Conservation (phyloP, 2,329 filamentous ascomycete species). For the Colletotrichum melonis region DNA sequence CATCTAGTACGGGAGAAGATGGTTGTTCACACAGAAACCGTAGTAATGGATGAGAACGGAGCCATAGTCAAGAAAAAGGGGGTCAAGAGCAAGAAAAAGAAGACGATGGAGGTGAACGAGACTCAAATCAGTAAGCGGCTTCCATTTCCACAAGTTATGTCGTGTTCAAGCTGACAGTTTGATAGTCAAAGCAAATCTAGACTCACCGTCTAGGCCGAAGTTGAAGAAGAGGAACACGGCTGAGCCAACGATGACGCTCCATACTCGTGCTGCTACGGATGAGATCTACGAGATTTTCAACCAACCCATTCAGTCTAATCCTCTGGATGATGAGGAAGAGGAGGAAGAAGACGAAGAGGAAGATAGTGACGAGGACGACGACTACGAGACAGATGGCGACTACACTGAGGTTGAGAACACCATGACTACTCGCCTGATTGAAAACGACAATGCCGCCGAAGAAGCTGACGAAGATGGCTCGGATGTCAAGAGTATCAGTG, state of each 20-base stretch:
- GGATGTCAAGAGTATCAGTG: slow-evolving; percentile 75
- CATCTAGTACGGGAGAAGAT: slow-evolving; percentile 50
- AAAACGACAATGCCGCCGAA: slow-evolving; percentile 56
- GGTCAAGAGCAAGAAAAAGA: slow-evolving; percentile 74
- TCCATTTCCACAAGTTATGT: background rate
- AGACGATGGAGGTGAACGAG: slow-evolving; percentile 87
- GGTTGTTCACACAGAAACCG: slow-evolving; percentile 55
- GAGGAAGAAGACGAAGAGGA: slow-evolving; percentile 57
- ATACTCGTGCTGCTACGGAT: slow-evolving; percentile 93
- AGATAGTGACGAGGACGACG: slow-evolving; percentile 69
- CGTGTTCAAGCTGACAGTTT: slow-evolving; percentile 42
- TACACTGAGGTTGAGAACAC: slow-evolving; percentile 91
- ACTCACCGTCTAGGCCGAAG: slow-evolving; percentile 88
- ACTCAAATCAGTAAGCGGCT: slow-evolving; percentile 86
- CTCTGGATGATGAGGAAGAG: slow-evolving; percentile 45
- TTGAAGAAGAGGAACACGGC: slow-evolving; percentile 78
- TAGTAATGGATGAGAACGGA: slow-evolving; percentile 70
- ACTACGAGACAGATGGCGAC: slow-evolving; percentile 78
- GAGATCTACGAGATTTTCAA: slow-evolving; percentile 99
- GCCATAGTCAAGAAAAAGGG: slow-evolving; percentile 58
- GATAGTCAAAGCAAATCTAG: slow-evolving; percentile 90
- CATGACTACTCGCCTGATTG: slow-evolving; percentile 77
- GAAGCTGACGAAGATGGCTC: slow-evolving; percentile 61
- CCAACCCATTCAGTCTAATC: slow-evolving; percentile 71
- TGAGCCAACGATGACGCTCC: slow-evolving; percentile 98